Evolutionary conservation across 306 rosid species (phyloP).

Genomic region (Herpetospermum pedunculosum): DNA sequence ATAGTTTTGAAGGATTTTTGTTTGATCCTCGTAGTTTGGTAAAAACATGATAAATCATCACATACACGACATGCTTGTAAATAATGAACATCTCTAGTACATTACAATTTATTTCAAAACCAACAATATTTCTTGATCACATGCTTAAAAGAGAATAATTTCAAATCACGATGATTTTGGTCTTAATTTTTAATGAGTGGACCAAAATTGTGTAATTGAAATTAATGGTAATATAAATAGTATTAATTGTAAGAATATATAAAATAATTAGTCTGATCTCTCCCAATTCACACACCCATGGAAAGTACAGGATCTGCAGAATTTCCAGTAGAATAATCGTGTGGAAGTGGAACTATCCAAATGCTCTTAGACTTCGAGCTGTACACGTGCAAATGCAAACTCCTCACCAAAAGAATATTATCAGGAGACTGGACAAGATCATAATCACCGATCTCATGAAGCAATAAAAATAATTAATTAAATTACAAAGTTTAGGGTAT

Average conservation of each 20-base stretch:
- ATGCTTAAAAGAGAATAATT: no score
- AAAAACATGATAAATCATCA: no score
- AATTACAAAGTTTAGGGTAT: neutral
- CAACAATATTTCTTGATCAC: no score
- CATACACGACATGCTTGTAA: no score
- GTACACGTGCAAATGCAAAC: constrained; percentile 57
- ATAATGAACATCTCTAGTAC: no score
- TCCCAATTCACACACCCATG: neutral
- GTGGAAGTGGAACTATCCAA: constrained; percentile 13
- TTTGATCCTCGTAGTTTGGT: no score
- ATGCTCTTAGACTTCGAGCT: constrained; percentile 28
- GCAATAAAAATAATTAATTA: neutral
- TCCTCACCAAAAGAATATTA: neutral
- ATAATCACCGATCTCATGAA: neutral
- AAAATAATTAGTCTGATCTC: neutral
- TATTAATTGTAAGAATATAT: neutral
- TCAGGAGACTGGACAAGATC: neutral
- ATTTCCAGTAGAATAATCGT: constrained; percentile 3
- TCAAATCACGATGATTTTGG: neutral
- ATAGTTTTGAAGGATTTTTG: no score
- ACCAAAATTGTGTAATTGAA: neutral
- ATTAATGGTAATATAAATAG: neutral
- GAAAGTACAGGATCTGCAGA: neutral
- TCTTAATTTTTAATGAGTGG: neutral
- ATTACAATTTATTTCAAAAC: neutral